Evolutionary conservation across 108 stramenopile genomes (phyloP).

Genomic region (Nannochloropsis gaditana): DNA sequence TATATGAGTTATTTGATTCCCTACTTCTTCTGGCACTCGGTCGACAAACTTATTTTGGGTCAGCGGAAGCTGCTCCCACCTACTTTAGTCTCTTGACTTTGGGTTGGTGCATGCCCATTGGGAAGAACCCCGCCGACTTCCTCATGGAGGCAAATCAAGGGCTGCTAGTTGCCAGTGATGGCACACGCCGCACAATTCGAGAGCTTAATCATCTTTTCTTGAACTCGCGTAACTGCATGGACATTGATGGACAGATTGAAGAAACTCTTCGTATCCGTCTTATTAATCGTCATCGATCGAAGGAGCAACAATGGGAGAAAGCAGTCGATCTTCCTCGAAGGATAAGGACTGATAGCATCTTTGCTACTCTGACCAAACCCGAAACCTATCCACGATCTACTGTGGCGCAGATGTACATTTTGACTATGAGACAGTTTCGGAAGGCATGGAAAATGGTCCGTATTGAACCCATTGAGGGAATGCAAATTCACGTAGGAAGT

Average conservation of each 20-base stretch:
- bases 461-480: neutral
- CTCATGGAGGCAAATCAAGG: slow-evolving; percentile 13
- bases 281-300: neutral
- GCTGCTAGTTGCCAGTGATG: neutral
- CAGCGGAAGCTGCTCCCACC: slow-evolving; percentile 13
- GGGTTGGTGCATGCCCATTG: neutral
- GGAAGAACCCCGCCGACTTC: slow-evolving; percentile 23
- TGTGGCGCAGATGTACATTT: neutral
- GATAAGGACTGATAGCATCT: neutral
- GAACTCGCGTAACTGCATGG: neutral
- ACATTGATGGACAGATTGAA: neutral
- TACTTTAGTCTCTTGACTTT: neutral
- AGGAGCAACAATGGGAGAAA: neutral
- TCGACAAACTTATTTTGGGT: slow-evolving; percentile 35
- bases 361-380: neutral
- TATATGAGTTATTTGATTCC: slow-evolving; percentile 67
- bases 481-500: neutral
- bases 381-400: slow-evolving; percentile 5
- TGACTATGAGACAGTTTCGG: neutral
- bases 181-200: neutral
- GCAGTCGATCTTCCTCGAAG: neutral
- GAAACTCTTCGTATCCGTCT: neutral
- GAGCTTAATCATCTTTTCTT: neutral
- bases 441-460: slow-evolving; percentile 19
- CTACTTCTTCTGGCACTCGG: slow-evolving; percentile 60